A percentile compares a stretch with the other conserved stretches of the same genome.
These are phyloP conservation scores for Neonectria neomacrospora DNA, from an alignment of 2,329 filamentous ascomycete species.

Conservation along the genomic window DNA sequence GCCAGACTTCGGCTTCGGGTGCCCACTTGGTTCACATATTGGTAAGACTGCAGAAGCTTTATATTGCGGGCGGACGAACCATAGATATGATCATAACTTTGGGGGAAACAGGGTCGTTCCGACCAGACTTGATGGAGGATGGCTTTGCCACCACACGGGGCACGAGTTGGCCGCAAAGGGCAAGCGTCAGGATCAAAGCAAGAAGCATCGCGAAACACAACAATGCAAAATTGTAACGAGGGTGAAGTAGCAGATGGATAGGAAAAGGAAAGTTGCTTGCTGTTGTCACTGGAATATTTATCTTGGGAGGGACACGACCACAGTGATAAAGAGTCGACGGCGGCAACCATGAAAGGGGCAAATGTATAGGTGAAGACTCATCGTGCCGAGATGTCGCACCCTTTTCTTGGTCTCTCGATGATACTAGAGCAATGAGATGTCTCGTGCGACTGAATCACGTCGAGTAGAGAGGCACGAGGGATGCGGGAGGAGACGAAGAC, in stretches of 20 bases:
- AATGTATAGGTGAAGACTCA: slow-evolving; percentile 21
- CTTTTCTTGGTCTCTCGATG: slow-evolving; percentile 9
- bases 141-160: slow-evolving; percentile 11
- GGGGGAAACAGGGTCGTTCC: slow-evolving; percentile 54
- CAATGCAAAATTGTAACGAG: not conserved
- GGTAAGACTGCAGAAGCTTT: slow-evolving; percentile 11
- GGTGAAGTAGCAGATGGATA: not conserved
- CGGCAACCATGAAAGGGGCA: not conserved
- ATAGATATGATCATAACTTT: slow-evolving; percentile 73
- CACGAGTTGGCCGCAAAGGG: slow-evolving; percentile 10
- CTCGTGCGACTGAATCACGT: slow-evolving; percentile 32
- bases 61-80: slow-evolving; percentile 53
- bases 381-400: slow-evolving; percentile 26
- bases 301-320: not conserved
- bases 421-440: slow-evolving; percentile 27
- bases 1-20: slow-evolving; percentile 72
- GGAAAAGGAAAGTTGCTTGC: not conserved
- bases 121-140: not conserved
- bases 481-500: not conserved
- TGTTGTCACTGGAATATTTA: slow-evolving; percentile 19
- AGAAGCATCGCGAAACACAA: slow-evolving; percentile 26
- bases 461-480: slow-evolving; percentile 1
- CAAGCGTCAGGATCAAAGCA: slow-evolving; percentile 17
- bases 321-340: not conserved
- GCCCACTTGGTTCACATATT: slow-evolving; percentile 61